phyloP scores from a whole-genome alignment of 441 rosid species.

The Raphanus hybrid region DNA sequence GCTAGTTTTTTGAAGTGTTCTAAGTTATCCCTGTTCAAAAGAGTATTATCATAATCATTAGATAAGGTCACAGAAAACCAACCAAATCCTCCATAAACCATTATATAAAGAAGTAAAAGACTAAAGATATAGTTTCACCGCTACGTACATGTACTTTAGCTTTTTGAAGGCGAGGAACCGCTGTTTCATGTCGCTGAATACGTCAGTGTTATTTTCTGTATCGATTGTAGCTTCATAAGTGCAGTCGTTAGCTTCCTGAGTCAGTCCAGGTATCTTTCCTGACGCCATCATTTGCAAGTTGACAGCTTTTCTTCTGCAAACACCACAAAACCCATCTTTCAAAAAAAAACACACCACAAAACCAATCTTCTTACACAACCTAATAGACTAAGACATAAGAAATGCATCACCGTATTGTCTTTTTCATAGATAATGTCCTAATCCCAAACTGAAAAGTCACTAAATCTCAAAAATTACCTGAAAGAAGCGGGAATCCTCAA shows the following conservation, averaged over 20 bases:
- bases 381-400: neutral
- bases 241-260: constrained; percentile 37
- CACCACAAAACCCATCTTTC: neutral
- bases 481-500: constrained; percentile 33
- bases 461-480: constrained; percentile 31
- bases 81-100: constrained; percentile 7
- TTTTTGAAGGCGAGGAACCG: constrained; percentile 76
- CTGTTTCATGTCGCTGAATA: constrained; percentile 71
- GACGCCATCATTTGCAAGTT: constrained; percentile 42
- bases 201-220: constrained; percentile 44
- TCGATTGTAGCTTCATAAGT: constrained; percentile 14
- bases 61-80: constrained; percentile 17
- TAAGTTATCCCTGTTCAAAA: constrained; percentile 62
- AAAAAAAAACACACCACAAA: neutral
- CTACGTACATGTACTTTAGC: constrained; percentile 72
- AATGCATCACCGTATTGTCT: neutral
- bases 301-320: constrained; percentile 26
- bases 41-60: constrained; percentile 7
- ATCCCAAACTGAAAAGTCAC: constrained; percentile 1
- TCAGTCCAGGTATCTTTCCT: constrained; percentile 37
- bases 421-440: neutral
- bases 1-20: constrained; percentile 76
- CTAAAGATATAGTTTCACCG: constrained; percentile 1
- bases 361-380: neutral
- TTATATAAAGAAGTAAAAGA: constrained; percentile 10